These are phyloP conservation scores for Sporothrix mexicana DNA, from an alignment of 2,329 filamentous ascomycete genomes.

Conservation along the genomic window DNA sequence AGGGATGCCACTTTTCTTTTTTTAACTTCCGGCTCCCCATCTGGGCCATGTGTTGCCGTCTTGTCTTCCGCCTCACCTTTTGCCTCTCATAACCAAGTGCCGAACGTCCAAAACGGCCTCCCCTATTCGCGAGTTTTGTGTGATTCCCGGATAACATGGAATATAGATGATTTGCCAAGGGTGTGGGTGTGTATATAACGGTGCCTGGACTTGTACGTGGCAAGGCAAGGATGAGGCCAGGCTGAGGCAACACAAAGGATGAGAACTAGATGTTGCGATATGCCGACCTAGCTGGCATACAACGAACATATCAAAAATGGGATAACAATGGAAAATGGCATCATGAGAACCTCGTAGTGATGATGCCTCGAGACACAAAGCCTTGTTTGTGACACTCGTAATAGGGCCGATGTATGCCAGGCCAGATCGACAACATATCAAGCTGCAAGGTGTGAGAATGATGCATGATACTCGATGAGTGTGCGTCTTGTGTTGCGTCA, in stretches of 20 bases:
- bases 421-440: not conserved
- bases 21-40: not conserved
- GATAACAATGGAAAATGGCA: not conserved
- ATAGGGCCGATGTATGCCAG: constrained; percentile 2
- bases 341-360: not conserved
- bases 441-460: not conserved
- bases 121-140: not conserved
- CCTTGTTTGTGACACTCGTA: not conserved
- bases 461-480: not conserved
- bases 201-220: not conserved
- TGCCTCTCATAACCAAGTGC: not conserved
- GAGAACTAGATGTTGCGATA: not conserved
- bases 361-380: not conserved
- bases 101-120: not conserved
- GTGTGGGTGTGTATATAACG: not conserved
- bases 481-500: not conserved
- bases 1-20: not conserved
- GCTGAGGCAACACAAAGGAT: not conserved
- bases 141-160: constrained; percentile 14
- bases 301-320: not conserved
- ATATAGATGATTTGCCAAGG: not conserved
- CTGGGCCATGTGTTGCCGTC: not conserved
- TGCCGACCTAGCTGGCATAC: not conserved
- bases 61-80: not conserved
- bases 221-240: constrained; percentile 27